Evolutionary conservation across 345 rosid species (phyloP).

Genomic region (Orychophragmus violaceus): DNA sequence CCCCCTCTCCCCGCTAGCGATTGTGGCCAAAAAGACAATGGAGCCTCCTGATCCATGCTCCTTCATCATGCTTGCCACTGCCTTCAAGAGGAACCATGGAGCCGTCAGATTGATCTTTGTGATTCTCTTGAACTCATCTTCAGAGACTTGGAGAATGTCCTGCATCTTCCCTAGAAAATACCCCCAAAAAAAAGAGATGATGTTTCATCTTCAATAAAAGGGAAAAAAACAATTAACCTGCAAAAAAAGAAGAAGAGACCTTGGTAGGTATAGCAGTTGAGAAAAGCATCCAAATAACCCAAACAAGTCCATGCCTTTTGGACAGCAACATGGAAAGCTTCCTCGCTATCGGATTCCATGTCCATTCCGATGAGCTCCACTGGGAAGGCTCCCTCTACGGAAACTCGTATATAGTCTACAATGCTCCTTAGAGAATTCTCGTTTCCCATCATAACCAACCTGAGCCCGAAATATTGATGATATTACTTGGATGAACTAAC

Average conservation of each 20-base stretch:
- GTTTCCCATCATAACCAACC: conserved; percentile 86
- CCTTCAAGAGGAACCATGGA: conserved; percentile 69
- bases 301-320: conserved; percentile 49
- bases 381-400: conserved; percentile 25
- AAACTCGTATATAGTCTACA: conserved; percentile 38
- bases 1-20: conserved; percentile 74
- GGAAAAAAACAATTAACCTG: no score
- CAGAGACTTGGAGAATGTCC: conserved; percentile 49
- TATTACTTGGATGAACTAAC: no score
- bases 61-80: conserved; percentile 68
- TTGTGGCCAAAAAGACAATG: conserved; percentile 53
- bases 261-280: conserved; percentile 63
- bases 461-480: no score
- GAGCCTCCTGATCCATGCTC: conserved; percentile 64
- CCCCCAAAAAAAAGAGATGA: not conserved
- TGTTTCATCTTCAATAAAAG: not conserved
- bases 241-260: conserved; percentile 28
- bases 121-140: conserved; percentile 55
- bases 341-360: conserved; percentile 72
- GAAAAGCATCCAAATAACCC: conserved; percentile 70
- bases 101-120: conserved; percentile 59
- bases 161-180: conserved; percentile 50
- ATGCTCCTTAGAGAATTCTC: conserved; percentile 41
- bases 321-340: conserved; percentile 62
- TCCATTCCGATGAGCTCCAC: conserved; percentile 60